Evolutionary conservation across 495 filamentous ascomycete genomes (phyloP).

Genomic region (Peziza echinospora): DNA sequence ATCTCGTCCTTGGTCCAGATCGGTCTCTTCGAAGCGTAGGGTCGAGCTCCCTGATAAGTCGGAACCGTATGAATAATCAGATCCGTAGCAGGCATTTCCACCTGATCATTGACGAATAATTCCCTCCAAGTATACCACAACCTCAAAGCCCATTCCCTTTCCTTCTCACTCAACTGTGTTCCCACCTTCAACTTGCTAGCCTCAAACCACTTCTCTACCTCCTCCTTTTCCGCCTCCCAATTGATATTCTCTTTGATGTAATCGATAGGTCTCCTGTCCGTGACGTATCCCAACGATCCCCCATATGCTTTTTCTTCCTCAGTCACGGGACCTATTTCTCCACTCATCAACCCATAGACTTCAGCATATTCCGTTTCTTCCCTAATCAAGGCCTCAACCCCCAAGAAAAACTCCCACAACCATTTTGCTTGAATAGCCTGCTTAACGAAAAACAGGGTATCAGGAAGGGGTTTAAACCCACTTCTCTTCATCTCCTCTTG

Average conservation of each 20-base stretch:
- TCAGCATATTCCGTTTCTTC: too few species aligned
- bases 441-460: too few species aligned
- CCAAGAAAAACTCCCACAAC: too few species aligned
- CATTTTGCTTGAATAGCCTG: too few species aligned
- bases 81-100: neutral
- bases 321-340: neutral
- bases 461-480: too few species aligned
- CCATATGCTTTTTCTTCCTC: neutral
- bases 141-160: neutral
- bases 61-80: constrained; percentile 1
- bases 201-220: neutral
- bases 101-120: neutral
- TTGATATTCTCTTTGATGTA: neutral
- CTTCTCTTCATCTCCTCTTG: too few species aligned
- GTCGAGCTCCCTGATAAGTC: neutral
- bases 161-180: neutral
- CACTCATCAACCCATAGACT: too few species aligned
- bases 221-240: neutral
- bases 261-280: neutral
- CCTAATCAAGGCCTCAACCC: too few species aligned
- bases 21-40: neutral
- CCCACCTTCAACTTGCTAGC: neutral
- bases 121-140: constrained; percentile 1
- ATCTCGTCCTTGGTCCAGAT: neutral
- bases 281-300: neutral